Evolutionary conservation across 768 basidiomycete genomes (phyloP).

Genomic region (Clavulina sp.): DNA sequence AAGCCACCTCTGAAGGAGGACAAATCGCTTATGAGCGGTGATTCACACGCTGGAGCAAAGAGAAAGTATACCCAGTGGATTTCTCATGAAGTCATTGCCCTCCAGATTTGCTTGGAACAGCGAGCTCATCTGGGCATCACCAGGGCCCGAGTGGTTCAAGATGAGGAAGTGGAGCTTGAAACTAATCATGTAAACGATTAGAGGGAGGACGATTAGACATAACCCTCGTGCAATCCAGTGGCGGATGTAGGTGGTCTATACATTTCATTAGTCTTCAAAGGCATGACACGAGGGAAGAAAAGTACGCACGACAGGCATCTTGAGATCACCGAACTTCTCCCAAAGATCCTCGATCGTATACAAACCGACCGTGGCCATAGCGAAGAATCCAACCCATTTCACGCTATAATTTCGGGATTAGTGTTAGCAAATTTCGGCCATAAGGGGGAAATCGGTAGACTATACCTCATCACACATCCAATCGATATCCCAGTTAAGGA

Average conservation of each 20-base stretch:
- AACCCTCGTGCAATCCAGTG: conserved; percentile 81
- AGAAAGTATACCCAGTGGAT: conserved; percentile 51
- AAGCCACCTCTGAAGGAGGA: conserved; percentile 54
- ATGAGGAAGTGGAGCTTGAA: conserved; percentile 97
- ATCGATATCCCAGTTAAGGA: conserved; percentile 86
- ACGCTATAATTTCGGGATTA: conserved; percentile 32
- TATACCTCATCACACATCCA: conserved; percentile 80
- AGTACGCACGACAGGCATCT: conserved; percentile 64
- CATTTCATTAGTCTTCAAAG: not conserved
- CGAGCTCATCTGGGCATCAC: conserved; percentile 97
- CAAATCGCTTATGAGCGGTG: not conserved
- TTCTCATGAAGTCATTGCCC: conserved; percentile 84
- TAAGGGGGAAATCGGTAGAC: not conserved
- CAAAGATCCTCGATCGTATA: conserved; percentile 97
- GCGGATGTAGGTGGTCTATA: conserved; percentile 63
- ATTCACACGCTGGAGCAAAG: not conserved
- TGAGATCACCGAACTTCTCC: conserved; percentile 94
- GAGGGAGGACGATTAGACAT: conserved; percentile 78
- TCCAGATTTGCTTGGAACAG: conserved; percentile 92
- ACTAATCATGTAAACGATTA: conserved; percentile 79
- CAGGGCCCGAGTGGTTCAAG: conserved; percentile 85
- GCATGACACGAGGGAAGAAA: not conserved
- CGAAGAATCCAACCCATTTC: conserved; percentile 92
- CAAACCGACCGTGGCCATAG: conserved; percentile 82
- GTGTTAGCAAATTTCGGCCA: conserved; percentile 4